Evolutionary conservation across 441 rosid species (phyloP), one percentile per base, ranked within the genome.

Genomic region (Jatropha podagrica): DNA sequence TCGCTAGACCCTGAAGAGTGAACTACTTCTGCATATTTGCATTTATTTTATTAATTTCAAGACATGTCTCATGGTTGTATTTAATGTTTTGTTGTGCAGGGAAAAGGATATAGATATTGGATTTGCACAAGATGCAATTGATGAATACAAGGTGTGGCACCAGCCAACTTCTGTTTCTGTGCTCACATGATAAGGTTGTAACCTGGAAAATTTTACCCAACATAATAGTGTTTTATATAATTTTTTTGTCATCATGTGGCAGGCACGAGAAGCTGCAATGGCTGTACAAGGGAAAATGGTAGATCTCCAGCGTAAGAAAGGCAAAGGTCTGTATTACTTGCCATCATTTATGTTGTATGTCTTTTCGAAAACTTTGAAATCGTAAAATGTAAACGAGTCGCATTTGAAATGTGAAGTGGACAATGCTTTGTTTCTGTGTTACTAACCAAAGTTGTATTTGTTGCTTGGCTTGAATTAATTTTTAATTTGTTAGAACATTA

Each of bases 261-360:
- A 97, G 99, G 97, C 96, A 80, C 98, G 98, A 56, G 99, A 97
- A 76, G 98, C 92, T 80, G 93, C 91, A 80, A 91, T 95, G 84
- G 87, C 91, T 52, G 90, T 84, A 62, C 98, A 93, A 81, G 97
- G 98, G 65, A 93, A 97, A 85, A 81, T 86, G 80, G 98, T 97
- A 68, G 99, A 96, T 82, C 90, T 76, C 67, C 99, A 96, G 85
- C 98, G 99, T 52, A 90, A 88, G 87, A 94, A 90, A 81, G 87
- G 98, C 84, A 96, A 89, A 96, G 95, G 99, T 96, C 54, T 79
- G 87, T 79, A 14, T 69, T 81, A 62, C 64, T 32, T 55, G 41
- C 20, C 18, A 54, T 38, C 49, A 40, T 26, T 27, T 37, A 18
- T 68, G 5, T 5, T 32, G 27, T 1, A 10, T 20, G 20, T 58